Evolutionary conservation across 768 basidiomycete species (phyloP), one percentile per base, ranked within the genome.

Genomic region (Royoungia palumana): DNA sequence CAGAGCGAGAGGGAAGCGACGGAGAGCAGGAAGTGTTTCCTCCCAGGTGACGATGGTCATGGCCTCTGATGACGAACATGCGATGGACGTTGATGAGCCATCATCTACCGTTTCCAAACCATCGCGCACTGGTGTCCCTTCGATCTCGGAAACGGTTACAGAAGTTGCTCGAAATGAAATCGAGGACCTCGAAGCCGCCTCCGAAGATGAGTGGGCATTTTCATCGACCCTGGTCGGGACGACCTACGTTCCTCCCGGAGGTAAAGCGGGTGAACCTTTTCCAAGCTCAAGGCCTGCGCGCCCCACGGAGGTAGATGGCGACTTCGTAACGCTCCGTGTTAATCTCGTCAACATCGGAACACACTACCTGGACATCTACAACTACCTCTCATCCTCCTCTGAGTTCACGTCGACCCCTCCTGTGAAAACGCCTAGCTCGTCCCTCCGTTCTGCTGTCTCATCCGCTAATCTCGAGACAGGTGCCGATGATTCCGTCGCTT

Each of bases 401-500:
- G 28, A 21, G 38, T 20, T 20, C 8, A 7, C 39, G 5, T 27
- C 50, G n/a, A 21, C 44, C 11, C 30, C 34, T 20, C 46, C 48
- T 14, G 17, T 7, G 2, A 11, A 38, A 5, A 40, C 37, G 9
- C 41, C 53, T 0, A 52, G 43, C 14, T 53, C 53, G 7, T 56
- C 55, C n/a, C 30, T 63, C n/a, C 57, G 55, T 28, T 54, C 61
- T 1, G 65, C 57, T 7, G 35, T 68, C 21, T 59, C 58, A 8
- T 57, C 56, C 10, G 66, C 65, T 3, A 66, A 68, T 35, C 55
- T 68, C 7, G 64, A 62, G 17, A 67, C 63, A 10, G 73, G 74
- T 9, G 73, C 80, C 27, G 79, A 85, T 42, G 72, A 77, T 13
- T 74, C 69, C 13, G 77, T 73, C 12, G 87, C 80, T 0, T 76